Percentiles rank a stretch among this genome's conserved stretches.
These are phyloP conservation scores for Cladosporium sphaerospermum DNA, from an alignment of 2,329 filamentous ascomycete species.

Conservation along the genomic window DNA sequence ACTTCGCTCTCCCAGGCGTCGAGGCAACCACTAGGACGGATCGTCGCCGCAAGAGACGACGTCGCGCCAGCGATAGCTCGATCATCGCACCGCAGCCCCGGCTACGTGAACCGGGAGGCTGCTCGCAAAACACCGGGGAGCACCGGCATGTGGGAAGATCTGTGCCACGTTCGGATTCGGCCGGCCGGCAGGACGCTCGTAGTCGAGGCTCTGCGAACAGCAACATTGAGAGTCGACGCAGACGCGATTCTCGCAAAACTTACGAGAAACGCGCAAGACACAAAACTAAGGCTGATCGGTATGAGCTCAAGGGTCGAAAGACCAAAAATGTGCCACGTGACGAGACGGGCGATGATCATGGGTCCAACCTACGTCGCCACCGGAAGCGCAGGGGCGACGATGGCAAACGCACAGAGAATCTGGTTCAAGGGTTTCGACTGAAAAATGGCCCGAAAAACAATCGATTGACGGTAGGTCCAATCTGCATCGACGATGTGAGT, in stretches of 20 bases:
- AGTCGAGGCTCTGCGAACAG: neutral
- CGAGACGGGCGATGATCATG: slow-evolving; percentile 15
- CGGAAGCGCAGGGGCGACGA: slow-evolving; percentile 33
- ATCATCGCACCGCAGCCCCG: slow-evolving; percentile 10
- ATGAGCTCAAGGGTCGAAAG: slow-evolving; percentile 34
- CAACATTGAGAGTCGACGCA: too few relatives aligned
- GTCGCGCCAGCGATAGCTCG: slow-evolving; percentile 27
- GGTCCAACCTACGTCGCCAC: slow-evolving; percentile 23
- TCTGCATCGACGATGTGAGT: slow-evolving; percentile 8
- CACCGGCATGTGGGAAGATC: neutral
- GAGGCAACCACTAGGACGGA: neutral
- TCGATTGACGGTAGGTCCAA: slow-evolving; percentile 42
- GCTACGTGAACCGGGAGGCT: neutral
- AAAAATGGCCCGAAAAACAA: slow-evolving; percentile 38
- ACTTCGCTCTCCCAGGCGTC: neutral
- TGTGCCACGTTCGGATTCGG: neutral
- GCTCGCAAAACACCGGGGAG: neutral
- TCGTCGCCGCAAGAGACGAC: neutral
- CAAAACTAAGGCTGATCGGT: slow-evolving; percentile 43
- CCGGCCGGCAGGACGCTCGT: neutral
- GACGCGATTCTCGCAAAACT: slow-evolving; percentile 9
- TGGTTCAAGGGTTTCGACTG: slow-evolving; percentile 40
- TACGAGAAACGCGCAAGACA: slow-evolving; percentile 41
- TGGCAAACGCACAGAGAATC: slow-evolving; percentile 31
- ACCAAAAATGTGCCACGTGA: slow-evolving; percentile 22